Conservation (phyloP, 352 stramenopile genomes). For the Pythium vanterpoolii region DNA sequence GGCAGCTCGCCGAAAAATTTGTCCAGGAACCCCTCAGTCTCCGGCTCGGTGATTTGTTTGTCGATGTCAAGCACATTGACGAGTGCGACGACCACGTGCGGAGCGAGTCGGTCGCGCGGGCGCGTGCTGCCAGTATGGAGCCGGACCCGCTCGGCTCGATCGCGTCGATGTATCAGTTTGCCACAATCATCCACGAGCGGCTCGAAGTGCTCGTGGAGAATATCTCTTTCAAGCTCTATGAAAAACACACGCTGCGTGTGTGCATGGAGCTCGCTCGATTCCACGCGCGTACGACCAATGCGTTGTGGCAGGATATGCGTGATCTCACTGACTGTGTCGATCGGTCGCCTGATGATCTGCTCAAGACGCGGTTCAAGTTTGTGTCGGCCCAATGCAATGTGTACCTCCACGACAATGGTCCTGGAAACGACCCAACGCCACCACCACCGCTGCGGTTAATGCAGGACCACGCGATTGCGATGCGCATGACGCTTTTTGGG, state of each 20-base stretch:
- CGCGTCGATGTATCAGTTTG: slow-evolving; percentile 56
- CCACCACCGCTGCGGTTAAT: slow-evolving; percentile 28
- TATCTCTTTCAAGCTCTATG: slow-evolving; percentile 50
- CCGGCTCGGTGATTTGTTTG: slow-evolving; percentile 41
- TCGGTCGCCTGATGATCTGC: slow-evolving; percentile 49
- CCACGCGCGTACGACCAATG: slow-evolving; percentile 56
- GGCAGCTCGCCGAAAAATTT: slow-evolving; percentile 47
- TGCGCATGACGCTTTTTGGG: slow-evolving; percentile 57
- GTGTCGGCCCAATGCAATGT: slow-evolving; percentile 52
- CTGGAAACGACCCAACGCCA: not conserved
- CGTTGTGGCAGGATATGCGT: slow-evolving; percentile 63
- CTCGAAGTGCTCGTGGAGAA: slow-evolving; percentile 50
- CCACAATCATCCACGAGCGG: slow-evolving; percentile 47
- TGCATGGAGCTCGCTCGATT: slow-evolving; percentile 39
- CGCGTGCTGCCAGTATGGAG: slow-evolving; percentile 38
- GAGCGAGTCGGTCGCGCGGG: slow-evolving; percentile 27
- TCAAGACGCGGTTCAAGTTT: slow-evolving; percentile 68
- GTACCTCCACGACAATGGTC: slow-evolving; percentile 25
- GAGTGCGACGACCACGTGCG: slow-evolving; percentile 51
- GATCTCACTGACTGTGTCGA: slow-evolving; percentile 54
- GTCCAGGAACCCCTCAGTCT: slow-evolving; percentile 49
- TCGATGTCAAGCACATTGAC: slow-evolving; percentile 42
- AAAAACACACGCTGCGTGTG: slow-evolving; percentile 29
- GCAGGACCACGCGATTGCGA: slow-evolving; percentile 38
- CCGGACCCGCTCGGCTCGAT: slow-evolving; percentile 59